These are phyloP conservation scores for Thalassiosira gravida DNA, from an alignment of 352 stramenopile genomes.

Conservation along the genomic window DNA sequence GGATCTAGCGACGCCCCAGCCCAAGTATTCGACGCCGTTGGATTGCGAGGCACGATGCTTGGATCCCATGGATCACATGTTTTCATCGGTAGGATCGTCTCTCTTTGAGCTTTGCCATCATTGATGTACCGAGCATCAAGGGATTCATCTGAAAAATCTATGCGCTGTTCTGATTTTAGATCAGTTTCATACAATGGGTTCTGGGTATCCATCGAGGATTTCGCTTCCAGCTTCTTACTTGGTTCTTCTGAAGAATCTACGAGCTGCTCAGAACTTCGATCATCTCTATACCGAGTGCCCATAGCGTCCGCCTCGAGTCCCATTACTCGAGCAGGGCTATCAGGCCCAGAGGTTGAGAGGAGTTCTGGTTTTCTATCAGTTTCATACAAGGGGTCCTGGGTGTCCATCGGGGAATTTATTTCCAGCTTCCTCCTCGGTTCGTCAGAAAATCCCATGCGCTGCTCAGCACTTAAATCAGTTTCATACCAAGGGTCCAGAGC, in stretches of 20 bases:
- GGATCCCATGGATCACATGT: conserved; percentile 51
- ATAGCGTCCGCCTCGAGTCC: conserved; percentile 20
- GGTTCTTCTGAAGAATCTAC: conserved; percentile 8
- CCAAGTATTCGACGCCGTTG: conserved; percentile 39
- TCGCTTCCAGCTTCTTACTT: conserved; percentile 9
- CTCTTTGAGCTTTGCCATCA: conserved; percentile 2
- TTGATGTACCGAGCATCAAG: not conserved
- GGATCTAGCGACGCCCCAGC: conserved; percentile 49
- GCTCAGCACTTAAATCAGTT: conserved; percentile 38
- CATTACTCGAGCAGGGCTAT: conserved; percentile 2
- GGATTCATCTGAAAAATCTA: conserved; percentile 11
- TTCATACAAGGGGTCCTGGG: conserved; percentile 27
- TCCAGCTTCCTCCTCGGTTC: conserved; percentile 14
- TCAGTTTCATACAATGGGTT: conserved; percentile 38
- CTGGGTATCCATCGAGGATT: conserved; percentile 13
- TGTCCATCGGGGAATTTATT: conserved; percentile 12
- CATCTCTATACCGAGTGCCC: conserved; percentile 30
- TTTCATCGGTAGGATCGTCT: conserved; percentile 35
- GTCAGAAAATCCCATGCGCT: conserved; percentile 7
- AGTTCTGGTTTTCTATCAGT: conserved; percentile 30
- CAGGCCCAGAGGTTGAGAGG: conserved; percentile 18
- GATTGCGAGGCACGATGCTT: conserved; percentile 46
- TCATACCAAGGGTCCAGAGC: conserved; percentile 41
- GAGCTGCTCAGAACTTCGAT: conserved; percentile 28
- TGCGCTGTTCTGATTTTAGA: conserved; percentile 16